Base-by-base conservation (phyloP, 148 eudicot genomes). In the Simmondsia chinensis region DNA sequence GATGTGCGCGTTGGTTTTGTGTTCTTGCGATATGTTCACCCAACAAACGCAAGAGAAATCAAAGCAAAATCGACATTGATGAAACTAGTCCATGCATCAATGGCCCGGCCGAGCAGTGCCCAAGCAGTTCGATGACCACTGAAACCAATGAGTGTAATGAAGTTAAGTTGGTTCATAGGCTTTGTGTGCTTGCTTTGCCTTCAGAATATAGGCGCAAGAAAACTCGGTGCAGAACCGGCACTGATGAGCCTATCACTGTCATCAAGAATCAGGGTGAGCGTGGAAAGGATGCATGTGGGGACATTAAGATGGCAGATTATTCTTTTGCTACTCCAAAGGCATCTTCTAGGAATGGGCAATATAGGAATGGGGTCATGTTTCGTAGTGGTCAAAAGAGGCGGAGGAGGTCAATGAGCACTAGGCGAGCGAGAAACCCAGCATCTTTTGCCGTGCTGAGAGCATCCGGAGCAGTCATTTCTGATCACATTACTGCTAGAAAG, bases 391-490 rank as follows among this genome's bases (percentile, higher is more conserved):
- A 71, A 17, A 81, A 78, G 71, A 68, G 73, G 51, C 57, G 71
- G 3, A 71, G 80, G 48, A 82, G 84, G 57, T 83, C 95, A 33
- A 46, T 72, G 57, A 72, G 83, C 54, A 70, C 71, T 26, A 68
- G 77, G 38, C 73, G 76, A 50, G 67, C 70, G 31, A 62, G 72
- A 50, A 71, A 59, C 17, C 64, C 82, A 19, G 63, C 67, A 13
- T 40, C 19, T 47, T 45, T 80, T 52, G 60, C 65, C 13, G 20
- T 55, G 14, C 76, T 53, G 19, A 79, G 57, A 46, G 43, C 65
- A 6, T 59, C 42, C 59, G 79, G 63, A 14, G 31, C 61, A 40
- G 24, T 65, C 3, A 40, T 51, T 32, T 49, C 73, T 31, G 52
- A 51, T 43, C 17, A 58, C 48, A 29, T 48, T 23, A 59, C 57